Conservation (phyloP, 805 yeast species). For the Lipomyces chichibuensis region DNA sequence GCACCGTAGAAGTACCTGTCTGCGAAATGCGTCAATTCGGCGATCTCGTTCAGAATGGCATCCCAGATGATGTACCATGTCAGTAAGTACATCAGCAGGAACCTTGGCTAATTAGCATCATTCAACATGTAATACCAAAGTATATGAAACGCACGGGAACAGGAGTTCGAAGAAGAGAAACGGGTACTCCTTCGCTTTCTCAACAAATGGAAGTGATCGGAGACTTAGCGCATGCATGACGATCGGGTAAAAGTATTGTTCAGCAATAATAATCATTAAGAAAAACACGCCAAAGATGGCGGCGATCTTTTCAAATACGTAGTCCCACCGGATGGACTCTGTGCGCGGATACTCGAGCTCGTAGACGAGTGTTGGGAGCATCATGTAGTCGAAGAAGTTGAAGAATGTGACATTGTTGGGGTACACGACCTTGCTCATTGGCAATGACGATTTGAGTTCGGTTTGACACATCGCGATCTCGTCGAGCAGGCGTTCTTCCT, state of each 20-base stretch:
- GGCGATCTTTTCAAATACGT: constrained; percentile 65
- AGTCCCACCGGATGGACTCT: constrained; percentile 64
- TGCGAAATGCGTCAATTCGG: constrained; percentile 82
- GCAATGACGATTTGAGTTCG: constrained; percentile 52
- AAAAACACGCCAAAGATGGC: constrained; percentile 88
- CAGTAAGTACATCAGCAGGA: constrained; percentile 71
- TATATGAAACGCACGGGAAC: constrained; percentile 54
- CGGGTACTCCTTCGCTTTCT: constrained; percentile 54
- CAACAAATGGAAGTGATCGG: constrained; percentile 52
- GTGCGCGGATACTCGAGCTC: constrained; percentile 84
- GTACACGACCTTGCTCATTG: constrained; percentile 48
- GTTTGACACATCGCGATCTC: constrained; percentile 70
- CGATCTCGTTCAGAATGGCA: constrained; percentile 83
- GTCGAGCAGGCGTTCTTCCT: constrained; percentile 46
- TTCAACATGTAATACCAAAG: neutral
- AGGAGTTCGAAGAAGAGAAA: constrained; percentile 68
- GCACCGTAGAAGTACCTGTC: constrained; percentile 93
- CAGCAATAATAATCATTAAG: constrained; percentile 80
- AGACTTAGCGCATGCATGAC: constrained; percentile 62
- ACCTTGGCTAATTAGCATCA: constrained; percentile 39
- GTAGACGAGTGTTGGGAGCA: constrained; percentile 85
- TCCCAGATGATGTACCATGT: constrained; percentile 95
- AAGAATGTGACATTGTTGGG: constrained; percentile 69
- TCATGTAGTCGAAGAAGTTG: constrained; percentile 75
- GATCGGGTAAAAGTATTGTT: constrained; percentile 72